Evolutionary conservation across 768 basidiomycete species (phyloP).

Genomic region (Hericium alpestre): DNA sequence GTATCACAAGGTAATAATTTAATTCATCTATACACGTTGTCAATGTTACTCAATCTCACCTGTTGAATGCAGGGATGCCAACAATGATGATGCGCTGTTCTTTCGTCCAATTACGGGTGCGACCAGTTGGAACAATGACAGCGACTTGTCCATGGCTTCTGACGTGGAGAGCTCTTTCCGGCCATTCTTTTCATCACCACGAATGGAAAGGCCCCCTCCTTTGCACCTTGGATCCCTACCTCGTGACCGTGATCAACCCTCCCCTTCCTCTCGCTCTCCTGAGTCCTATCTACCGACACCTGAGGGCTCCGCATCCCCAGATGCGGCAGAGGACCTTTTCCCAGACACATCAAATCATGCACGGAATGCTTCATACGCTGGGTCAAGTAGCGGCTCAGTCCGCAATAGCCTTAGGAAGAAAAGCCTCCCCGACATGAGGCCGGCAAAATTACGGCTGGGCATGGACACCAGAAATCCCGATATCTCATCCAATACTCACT

Average conservation of each 20-base stretch:
- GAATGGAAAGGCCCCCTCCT: constrained; percentile 34
- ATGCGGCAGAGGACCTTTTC: constrained; percentile 20
- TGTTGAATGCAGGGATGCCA: background rate
- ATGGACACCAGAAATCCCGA: constrained; percentile 17
- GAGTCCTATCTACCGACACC: constrained; percentile 48
- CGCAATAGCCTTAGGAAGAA: constrained; percentile 51
- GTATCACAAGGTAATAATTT: constrained; percentile 29
- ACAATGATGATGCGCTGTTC: constrained; percentile 24
- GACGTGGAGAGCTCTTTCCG: background rate
- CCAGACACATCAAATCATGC: constrained; percentile 23
- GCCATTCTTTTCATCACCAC: constrained; percentile 6
- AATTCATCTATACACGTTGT: constrained; percentile 19
- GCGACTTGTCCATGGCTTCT: constrained; percentile 39
- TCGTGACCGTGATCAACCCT: constrained; percentile 19
- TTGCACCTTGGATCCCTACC: constrained; percentile 37
- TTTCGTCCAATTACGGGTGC: constrained; percentile 18
- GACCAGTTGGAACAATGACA: background rate
- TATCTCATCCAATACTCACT: constrained; percentile 7
- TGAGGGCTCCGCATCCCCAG: constrained; percentile 38
- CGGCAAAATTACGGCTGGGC: constrained; percentile 30
- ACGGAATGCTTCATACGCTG: constrained; percentile 43
- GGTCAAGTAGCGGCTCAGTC: constrained; percentile 23
- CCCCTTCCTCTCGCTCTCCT: constrained; percentile 40
- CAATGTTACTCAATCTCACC: background rate
- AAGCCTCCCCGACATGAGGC: constrained; percentile 78